Conservation (phyloP, 495 filamentous ascomycete species). For the Aspergillus cristatus region DNA sequence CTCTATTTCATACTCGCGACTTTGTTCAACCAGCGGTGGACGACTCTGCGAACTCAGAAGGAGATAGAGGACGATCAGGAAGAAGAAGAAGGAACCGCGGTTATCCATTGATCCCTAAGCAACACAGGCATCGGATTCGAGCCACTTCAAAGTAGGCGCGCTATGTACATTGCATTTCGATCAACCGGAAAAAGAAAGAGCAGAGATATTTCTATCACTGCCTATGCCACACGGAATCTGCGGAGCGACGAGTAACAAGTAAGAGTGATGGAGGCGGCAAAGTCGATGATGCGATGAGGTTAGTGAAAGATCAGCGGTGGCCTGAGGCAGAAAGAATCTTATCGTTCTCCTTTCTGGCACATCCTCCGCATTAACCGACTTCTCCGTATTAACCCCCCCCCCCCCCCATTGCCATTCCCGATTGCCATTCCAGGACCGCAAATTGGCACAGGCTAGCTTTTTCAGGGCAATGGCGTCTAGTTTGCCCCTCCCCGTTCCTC, state of each 20-base stretch:
- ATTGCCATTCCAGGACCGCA: too few relatives aligned
- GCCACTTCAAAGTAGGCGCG: constrained; percentile 16
- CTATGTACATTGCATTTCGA: constrained; percentile 12
- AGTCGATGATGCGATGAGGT: constrained; percentile 33
- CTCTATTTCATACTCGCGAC: constrained; percentile 34
- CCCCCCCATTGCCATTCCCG: too few relatives aligned
- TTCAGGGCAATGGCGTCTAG: constrained; percentile 42
- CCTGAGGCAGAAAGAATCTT: constrained; percentile 10
- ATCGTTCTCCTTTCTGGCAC: background rate
- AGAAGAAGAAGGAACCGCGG: constrained; percentile 41
- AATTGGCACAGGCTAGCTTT: too few relatives aligned
- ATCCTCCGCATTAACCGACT: constrained; percentile 1
- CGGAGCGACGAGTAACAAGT: too few relatives aligned
- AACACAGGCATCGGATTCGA: constrained; percentile 21
- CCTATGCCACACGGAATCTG: too few relatives aligned
- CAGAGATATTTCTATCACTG: too few relatives aligned
- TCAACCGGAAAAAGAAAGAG: background rate
- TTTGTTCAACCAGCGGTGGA: constrained; percentile 37
- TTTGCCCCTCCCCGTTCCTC: constrained; percentile 54
- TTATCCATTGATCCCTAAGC: constrained; percentile 37
- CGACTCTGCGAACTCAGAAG: constrained; percentile 37
- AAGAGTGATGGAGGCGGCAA: background rate
- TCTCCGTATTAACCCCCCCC: background rate
- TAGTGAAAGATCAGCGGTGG: constrained; percentile 5
- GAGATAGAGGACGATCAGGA: constrained; percentile 42